Evolutionary conservation across 306 rosid genomes (phyloP).

Genomic region (Pachyrhizus erosus): DNA sequence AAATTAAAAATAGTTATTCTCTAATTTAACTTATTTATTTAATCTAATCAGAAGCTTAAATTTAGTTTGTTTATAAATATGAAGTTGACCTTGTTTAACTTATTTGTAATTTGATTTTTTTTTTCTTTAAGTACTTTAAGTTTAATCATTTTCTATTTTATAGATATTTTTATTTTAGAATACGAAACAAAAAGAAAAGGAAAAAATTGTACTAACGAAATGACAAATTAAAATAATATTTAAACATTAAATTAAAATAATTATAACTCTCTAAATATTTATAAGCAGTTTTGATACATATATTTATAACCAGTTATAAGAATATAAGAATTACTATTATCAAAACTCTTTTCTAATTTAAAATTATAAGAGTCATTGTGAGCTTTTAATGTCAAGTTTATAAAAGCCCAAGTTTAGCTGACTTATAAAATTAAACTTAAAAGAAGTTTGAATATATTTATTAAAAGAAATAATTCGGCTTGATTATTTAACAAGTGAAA

Average conservation of each 20-base stretch:
- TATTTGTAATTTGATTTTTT: background rate
- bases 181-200: background rate
- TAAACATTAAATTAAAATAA: background rate
- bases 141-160: background rate
- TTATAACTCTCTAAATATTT: too few species aligned
- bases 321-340: too few species aligned
- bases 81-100: background rate
- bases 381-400: background rate
- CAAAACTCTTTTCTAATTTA: background rate
- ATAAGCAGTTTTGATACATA: background rate
- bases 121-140: background rate
- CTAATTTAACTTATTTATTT: background rate
- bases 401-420: too few species aligned
- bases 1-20: background rate
- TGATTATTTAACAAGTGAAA: too few species aligned
- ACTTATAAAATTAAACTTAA: background rate
- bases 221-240: too few species aligned
- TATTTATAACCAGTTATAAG: background rate
- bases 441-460: background rate
- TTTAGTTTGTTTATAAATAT: background rate
- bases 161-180: background rate
- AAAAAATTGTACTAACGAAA: too few species aligned
- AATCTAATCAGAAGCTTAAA: background rate
- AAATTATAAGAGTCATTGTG: background rate
- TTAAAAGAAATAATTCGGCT: background rate